Evolutionary conservation across 768 basidiomycete genomes (phyloP), one percentile per base, ranked within the genome.

Genomic region (Hypholoma fasciculare): DNA sequence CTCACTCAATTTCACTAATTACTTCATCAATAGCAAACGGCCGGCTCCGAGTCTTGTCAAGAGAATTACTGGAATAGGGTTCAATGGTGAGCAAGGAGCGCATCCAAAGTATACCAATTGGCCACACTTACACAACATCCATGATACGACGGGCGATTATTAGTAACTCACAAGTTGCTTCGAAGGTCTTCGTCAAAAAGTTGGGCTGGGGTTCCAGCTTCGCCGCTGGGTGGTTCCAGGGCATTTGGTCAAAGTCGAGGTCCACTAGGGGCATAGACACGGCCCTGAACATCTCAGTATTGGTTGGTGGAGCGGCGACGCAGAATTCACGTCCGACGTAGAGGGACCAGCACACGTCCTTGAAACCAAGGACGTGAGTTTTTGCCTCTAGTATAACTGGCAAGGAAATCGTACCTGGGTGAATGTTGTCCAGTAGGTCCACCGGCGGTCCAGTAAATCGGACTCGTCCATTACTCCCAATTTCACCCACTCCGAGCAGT

Each of bases 341-440:
- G 0, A 87, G 72, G 1, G 82, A 84, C 86, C 86, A 87, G 52
- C 83, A 85, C 5, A 84, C 81, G 54, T 87, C 85, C 79, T 84
- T 11, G 19, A 39, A 47, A 48, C n/a, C n/a, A 42, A 58, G 48
- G 13, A 30, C 11, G 49, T 46, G 50, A 51, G 54, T 37, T 12
- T 23, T 23, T 1, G 39, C 2, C 9, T 11, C 40, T 26, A 36
- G 19, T 1, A 40, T 20, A 42, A 38, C 9, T 1, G 49, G 13
- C 27, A 14, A 30, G 38, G 34, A 34, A 1, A 7, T 49, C 67
- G 12, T 58, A 80, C 82, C 69, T 84, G 83, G 40, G 78, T 73
- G 67, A 83, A 85, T 4, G 79, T 83, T 7, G 80, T 78, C 84
- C 84, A 86, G 63, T 82, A 78, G 0, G 78, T 78, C 84, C 84